phyloP scores from a whole-genome alignment of 805 yeast species.

The Hanseniaspora nectarophila region DNA sequence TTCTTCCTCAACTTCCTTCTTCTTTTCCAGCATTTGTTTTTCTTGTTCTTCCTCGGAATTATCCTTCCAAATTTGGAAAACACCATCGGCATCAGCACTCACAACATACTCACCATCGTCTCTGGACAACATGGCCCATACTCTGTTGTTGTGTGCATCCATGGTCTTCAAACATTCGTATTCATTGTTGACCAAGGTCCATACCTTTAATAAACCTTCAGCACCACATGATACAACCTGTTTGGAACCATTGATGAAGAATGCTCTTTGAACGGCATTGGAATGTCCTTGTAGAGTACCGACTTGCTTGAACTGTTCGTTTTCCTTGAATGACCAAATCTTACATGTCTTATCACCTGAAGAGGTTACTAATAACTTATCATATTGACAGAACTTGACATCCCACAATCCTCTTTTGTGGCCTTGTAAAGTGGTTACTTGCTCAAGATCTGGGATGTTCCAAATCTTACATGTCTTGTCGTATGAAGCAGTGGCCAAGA shows the following conservation, averaged over 20 bases:
- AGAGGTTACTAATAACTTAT: conserved; percentile 65
- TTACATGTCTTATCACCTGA: conserved; percentile 87
- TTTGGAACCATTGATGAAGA: conserved; percentile 52
- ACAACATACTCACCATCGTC: conserved; percentile 59
- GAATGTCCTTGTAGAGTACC: conserved; percentile 73
- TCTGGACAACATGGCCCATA: conserved; percentile 73
- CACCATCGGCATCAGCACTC: conserved; percentile 92
- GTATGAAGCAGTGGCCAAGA: conserved; percentile 85
- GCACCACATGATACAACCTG: conserved; percentile 74
- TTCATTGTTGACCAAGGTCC: conserved; percentile 60
- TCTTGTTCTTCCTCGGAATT: conserved; percentile 61
- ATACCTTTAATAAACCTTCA: conserved; percentile 82
- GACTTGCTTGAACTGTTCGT: conserved; percentile 8
- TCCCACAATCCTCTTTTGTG: conserved; percentile 96
- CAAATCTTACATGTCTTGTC: conserved; percentile 87
- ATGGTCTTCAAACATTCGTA: conserved; percentile 66
- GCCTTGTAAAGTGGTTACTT: conserved; percentile 70
- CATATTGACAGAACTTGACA: conserved; percentile 67
- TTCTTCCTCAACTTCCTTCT: conserved; percentile 65
- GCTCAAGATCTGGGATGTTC: conserved; percentile 78
- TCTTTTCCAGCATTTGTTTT: conserved; percentile 39
- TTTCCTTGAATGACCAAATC: conserved; percentile 72
- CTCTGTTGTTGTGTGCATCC: conserved; percentile 87
- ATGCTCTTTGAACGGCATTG: conserved; percentile 76
- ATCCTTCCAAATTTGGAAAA: conserved; percentile 79